Percentiles rank a stretch among this genome's conserved stretches.
phyloP scores from a whole-genome alignment of 75 land plant species.

The Azolla pinnata region DNA sequence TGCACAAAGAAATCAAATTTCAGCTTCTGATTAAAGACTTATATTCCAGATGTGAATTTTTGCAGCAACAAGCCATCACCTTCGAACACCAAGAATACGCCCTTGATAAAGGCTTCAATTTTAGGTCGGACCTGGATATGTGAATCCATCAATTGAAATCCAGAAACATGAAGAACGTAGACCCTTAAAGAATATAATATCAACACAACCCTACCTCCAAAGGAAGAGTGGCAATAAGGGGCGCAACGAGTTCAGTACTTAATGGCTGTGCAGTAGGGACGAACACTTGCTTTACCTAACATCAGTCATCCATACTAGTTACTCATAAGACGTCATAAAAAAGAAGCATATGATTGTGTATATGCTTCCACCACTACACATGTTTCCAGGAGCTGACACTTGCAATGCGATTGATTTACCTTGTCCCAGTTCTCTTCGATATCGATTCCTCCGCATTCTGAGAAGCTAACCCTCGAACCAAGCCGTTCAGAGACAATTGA shows the following conservation, averaged over 20 bases:
- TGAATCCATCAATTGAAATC: neutral
- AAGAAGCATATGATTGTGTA: neutral
- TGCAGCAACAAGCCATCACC: conserved; percentile 9
- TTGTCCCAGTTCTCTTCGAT: conserved; percentile 61
- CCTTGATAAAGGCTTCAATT: conserved; percentile 36
- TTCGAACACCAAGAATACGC: conserved; percentile 29
- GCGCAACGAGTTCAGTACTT: conserved; percentile 63
- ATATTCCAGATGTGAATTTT: neutral
- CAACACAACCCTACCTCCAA: conserved; percentile 50
- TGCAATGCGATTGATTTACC: conserved; percentile 12
- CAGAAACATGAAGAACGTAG: neutral
- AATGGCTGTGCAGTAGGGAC: conserved; percentile 68
- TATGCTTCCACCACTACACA: neutral
- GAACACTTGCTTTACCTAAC: conserved; percentile 72
- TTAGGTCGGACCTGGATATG: conserved; percentile 34
- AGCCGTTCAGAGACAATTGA: conserved; percentile 45
- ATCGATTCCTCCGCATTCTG: conserved; percentile 55
- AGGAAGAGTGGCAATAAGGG: conserved; percentile 86
- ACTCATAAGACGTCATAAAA: neutral
- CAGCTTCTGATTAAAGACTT: neutral
- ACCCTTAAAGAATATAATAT: neutral
- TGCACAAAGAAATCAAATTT: neutral
- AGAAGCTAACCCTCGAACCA: conserved; percentile 35
- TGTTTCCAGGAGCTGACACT: neutral
- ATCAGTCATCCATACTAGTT: neutral